phyloP scores from a whole-genome alignment of 441 rosid genomes.

The Breynia disticha region DNA sequence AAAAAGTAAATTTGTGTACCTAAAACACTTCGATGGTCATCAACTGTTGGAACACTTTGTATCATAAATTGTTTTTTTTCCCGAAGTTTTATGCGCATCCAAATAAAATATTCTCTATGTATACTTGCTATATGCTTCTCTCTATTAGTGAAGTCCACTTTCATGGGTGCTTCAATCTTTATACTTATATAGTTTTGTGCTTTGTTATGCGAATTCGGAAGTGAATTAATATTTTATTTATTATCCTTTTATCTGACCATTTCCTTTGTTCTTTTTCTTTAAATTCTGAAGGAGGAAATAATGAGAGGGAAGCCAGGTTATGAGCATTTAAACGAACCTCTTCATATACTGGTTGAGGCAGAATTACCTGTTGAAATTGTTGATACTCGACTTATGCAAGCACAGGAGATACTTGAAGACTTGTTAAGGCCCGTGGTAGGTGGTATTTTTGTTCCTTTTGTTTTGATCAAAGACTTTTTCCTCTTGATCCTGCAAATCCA shows the following conservation, averaged over 20 bases:
- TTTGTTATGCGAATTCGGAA: background rate
- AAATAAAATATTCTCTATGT: too few species aligned
- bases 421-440: constrained; percentile 80
- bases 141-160: too few species aligned
- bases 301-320: constrained; percentile 99
- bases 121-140: too few species aligned
- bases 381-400: constrained; percentile 89
- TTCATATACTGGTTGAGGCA: constrained; percentile 89
- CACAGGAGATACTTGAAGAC: constrained; percentile 87
- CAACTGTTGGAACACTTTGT: too few species aligned
- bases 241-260: background rate
- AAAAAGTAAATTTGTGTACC: too few species aligned
- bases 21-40: too few species aligned
- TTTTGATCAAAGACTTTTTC: background rate
- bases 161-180: too few species aligned
- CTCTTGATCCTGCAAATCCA: background rate
- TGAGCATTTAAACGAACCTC: constrained; percentile 94
- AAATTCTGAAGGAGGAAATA: constrained; percentile 87
- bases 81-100: too few species aligned
- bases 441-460: constrained; percentile 8
- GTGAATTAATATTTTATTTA: background rate
- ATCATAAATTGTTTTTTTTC: too few species aligned
- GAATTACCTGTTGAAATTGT: constrained; percentile 89
- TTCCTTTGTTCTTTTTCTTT: constrained; percentile 15
- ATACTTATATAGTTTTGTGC: background rate